Evolutionary conservation across 2,329 filamentous ascomycete genomes (phyloP).

Genomic region (Colletotrichum tofieldiae): DNA sequence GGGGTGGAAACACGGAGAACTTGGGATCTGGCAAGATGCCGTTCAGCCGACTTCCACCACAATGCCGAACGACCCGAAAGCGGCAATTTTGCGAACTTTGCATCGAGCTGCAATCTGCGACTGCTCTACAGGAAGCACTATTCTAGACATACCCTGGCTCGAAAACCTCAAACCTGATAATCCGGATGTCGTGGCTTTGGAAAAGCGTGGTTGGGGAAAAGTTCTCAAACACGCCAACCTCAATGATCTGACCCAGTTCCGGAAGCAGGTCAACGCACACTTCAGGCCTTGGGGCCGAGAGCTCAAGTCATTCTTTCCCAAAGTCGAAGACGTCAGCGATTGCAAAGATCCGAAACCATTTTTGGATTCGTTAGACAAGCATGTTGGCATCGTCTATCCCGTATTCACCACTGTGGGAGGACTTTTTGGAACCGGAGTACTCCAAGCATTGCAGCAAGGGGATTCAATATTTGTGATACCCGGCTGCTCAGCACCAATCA

Average conservation of each 20-base stretch:
- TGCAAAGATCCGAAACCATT: slow-evolving; percentile 13
- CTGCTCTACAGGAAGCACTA: slow-evolving; percentile 8
- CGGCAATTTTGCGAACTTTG: slow-evolving; percentile 11
- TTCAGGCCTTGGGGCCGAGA: slow-evolving; percentile 20
- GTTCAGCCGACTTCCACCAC: not conserved
- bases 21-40: slow-evolving; percentile 7
- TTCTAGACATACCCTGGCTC: slow-evolving; percentile 36
- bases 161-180: slow-evolving; percentile 11
- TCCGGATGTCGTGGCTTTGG: slow-evolving; percentile 9
- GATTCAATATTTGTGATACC: slow-evolving; percentile 26
- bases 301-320: slow-evolving; percentile 17
- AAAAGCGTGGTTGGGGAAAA: slow-evolving; percentile 24
- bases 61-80: slow-evolving; percentile 15
- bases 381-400: slow-evolving; percentile 31
- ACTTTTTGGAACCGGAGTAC: slow-evolving; percentile 20
- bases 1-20: slow-evolving; percentile 24
- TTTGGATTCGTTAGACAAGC: slow-evolving; percentile 29
- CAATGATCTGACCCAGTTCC: slow-evolving; percentile 24
- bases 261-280: slow-evolving; percentile 15
- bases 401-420: slow-evolving; percentile 24
- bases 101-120: slow-evolving; percentile 24
- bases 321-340: not conserved
- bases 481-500: slow-evolving; percentile 26
- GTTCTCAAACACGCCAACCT: slow-evolving; percentile 34
- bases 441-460: slow-evolving; percentile 21